Conservation (phyloP, 2,329 filamentous ascomycete genomes). For the Triangularia setosa region DNA sequence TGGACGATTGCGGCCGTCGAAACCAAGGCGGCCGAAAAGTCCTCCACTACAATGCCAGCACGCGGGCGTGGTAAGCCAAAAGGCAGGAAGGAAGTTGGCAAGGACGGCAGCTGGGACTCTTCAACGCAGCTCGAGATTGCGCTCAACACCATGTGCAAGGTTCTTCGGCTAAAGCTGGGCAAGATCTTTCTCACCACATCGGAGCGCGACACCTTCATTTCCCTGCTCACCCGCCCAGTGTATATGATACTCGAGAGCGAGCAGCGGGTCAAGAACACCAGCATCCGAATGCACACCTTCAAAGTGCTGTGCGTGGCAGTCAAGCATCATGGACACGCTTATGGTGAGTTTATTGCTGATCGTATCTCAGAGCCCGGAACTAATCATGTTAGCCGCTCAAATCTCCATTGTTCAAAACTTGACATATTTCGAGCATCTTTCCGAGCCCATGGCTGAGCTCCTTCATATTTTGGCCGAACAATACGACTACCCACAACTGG, state of each 20-base stretch:
- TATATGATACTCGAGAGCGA: conserved; percentile 95
- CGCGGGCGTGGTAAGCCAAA: conserved; percentile 72
- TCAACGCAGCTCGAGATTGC: conserved; percentile 81
- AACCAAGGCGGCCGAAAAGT: conserved; percentile 87
- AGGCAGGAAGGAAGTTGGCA: conserved; percentile 62
- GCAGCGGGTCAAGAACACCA: conserved; percentile 79
- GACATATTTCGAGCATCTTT: conserved; percentile 98
- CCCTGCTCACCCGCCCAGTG: conserved; percentile 84
- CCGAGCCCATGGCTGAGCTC: conserved; percentile 98
- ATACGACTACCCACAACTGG: conserved; percentile 94
- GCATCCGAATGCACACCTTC: conserved; percentile 94
- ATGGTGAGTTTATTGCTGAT: conserved; percentile 55
- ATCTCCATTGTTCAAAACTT: conserved; percentile 97
- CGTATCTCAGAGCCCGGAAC: conserved; percentile 3
- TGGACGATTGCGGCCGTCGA: conserved; percentile 96
- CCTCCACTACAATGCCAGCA: conserved; percentile 64
- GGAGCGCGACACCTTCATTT: conserved; percentile 91
- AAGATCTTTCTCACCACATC: conserved; percentile 96
- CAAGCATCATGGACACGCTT: conserved; percentile 96
- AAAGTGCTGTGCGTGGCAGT: conserved; percentile 94
- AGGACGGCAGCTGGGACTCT: conserved; percentile 76
- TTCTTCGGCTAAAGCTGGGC: conserved; percentile 84
- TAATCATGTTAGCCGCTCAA: conserved; percentile 67
- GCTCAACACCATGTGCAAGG: conserved; percentile 92
- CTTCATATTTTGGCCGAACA: conserved; percentile 92